Conservation (phyloP, 1,139 yeast genomes). For the Martiniozyma asiatica region DNA sequence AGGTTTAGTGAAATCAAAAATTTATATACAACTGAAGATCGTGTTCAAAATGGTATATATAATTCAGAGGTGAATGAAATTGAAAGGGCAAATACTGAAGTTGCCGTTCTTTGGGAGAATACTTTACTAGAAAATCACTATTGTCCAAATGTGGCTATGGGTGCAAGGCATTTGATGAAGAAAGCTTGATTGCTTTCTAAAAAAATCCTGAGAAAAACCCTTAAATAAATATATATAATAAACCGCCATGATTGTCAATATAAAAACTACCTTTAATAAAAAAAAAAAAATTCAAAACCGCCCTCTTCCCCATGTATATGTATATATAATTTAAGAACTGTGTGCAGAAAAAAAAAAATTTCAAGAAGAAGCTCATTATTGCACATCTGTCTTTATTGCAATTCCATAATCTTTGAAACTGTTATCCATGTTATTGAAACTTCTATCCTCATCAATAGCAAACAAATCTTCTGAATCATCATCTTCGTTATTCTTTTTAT, state of each 20-base stretch:
- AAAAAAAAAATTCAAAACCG: no score
- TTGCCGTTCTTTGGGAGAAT: constrained; percentile 85
- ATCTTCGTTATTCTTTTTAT: constrained; percentile 27
- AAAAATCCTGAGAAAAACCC: neutral
- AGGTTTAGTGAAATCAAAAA: constrained; percentile 62
- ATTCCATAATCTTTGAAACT: no score
- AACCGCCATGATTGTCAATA: constrained; percentile 1
- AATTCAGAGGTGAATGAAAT: constrained; percentile 55
- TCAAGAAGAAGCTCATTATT: no score
- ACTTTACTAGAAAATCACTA: constrained; percentile 70
- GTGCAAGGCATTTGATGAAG: constrained; percentile 31
- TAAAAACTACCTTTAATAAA: neutral
- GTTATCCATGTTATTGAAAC: no score
- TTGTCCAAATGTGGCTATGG: constrained; percentile 60
- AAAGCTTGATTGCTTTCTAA: constrained; percentile 12
- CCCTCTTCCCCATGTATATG: no score
- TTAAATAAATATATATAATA: constrained; percentile 1
- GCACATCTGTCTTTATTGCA: no score
- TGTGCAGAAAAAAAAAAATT: no score
- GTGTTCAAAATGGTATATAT: constrained; percentile 67
- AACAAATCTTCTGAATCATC: constrained; percentile 21
- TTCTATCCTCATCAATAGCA: constrained; percentile 9
- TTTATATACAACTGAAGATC: constrained; percentile 77
- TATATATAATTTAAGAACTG: no score
- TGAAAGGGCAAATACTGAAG: constrained; percentile 72